Conservation (phyloP, 495 filamentous ascomycete genomes). For the Pseudoneurospora amorphoporcata region DNA sequence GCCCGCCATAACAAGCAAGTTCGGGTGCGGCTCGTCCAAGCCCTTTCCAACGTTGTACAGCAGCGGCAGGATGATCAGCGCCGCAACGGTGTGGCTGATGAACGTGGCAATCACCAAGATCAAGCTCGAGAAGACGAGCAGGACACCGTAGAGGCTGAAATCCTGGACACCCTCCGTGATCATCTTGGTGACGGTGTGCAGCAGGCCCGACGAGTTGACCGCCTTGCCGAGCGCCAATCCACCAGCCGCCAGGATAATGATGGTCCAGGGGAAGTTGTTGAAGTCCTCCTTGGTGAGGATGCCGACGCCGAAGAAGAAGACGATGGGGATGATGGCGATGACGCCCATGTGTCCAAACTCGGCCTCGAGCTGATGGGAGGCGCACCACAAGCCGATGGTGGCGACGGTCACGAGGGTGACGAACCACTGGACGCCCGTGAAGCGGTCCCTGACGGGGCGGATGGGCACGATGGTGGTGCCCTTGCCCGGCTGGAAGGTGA, state of each 20-base stretch:
- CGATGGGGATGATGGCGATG: constrained; percentile 90
- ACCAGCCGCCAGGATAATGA: constrained; percentile 95
- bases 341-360: constrained; percentile 97
- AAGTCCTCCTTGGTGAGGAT: constrained; percentile 99
- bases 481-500: constrained; percentile 71
- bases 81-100: constrained; percentile 95
- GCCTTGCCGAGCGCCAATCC: constrained; percentile 90
- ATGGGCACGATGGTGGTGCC: constrained; percentile 90
- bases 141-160: constrained; percentile 74
- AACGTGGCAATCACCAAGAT: constrained; percentile 94
- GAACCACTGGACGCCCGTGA: constrained; percentile 88
- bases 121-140: constrained; percentile 75
- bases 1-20: constrained; percentile 79
- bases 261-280: constrained; percentile 99
- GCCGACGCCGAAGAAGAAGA: constrained; percentile 92
- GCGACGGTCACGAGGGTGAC: constrained; percentile 73
- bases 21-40: constrained; percentile 86
- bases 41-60: constrained; percentile 72
- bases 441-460: constrained; percentile 73
- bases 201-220: constrained; percentile 84
- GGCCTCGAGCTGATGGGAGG: constrained; percentile 74
- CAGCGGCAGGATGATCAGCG: constrained; percentile 86
- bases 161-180: constrained; percentile 68
- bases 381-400: constrained; percentile 90
- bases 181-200: constrained; percentile 69